Percentiles rank a stretch among this genome's conserved stretches.
Evolutionary conservation across 208 protist genomes (phyloP).

Genomic region (Leishmania lainsoni): DNA sequence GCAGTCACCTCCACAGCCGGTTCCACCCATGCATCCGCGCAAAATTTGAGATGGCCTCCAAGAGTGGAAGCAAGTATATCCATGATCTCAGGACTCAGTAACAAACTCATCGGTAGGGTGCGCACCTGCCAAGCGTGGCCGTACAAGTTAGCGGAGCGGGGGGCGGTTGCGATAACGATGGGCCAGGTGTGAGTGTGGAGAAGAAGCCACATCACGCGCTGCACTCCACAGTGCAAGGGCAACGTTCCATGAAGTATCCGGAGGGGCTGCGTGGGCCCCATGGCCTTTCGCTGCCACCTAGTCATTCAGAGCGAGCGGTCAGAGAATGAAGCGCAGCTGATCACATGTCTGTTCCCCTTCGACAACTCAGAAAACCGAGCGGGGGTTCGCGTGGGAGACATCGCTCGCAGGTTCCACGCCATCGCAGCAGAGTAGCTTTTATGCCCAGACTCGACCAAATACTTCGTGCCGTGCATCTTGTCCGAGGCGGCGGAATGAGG

Average conservation of each 20-base stretch:
- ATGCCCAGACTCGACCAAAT: neutral
- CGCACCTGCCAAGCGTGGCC: neutral
- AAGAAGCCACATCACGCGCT: neutral
- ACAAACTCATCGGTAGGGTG: neutral
- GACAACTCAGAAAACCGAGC: neutral
- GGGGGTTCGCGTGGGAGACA: neutral
- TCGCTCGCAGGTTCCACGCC: neutral
- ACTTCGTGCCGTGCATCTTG: neutral
- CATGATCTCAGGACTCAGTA: neutral
- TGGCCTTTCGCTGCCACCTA: too few species aligned
- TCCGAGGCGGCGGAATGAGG: neutral
- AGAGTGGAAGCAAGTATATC: neutral
- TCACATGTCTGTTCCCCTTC: neutral
- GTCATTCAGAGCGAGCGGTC: neutral
- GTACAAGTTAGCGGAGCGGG: neutral
- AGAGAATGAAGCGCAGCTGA: neutral
- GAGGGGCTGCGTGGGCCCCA: too few species aligned
- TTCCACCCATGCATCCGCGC: neutral
- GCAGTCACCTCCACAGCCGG: neutral
- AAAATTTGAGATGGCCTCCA: neutral
- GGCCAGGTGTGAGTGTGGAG: neutral
- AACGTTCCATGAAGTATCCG: too few species aligned
- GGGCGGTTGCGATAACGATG: neutral
- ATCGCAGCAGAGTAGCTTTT: neutral
- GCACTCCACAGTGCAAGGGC: neutral